Conservation (phyloP, 2,329 filamentous ascomycete species). For the Fusarium scirpi region DNA sequence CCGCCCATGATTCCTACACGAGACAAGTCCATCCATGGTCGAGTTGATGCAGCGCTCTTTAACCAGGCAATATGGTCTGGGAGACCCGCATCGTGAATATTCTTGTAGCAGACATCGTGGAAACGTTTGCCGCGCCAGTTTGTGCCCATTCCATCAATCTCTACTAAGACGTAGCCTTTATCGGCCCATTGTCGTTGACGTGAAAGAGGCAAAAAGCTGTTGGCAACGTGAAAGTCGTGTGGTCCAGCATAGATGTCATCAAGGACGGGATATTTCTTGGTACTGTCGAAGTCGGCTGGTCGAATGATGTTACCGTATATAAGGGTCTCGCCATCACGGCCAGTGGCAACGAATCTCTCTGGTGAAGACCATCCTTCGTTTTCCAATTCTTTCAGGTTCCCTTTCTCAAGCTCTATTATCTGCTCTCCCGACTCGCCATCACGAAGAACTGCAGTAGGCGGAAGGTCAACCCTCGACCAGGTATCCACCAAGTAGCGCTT, state of each 20-base stretch:
- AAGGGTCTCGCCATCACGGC: conserved; percentile 45
- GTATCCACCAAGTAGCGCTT: conserved; percentile 41
- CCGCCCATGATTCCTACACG: conserved; percentile 48
- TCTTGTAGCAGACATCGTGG: conserved; percentile 49
- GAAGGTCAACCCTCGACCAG: conserved; percentile 46
- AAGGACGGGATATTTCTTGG: conserved; percentile 46
- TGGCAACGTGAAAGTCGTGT: conserved; percentile 44
- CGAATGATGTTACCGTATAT: conserved; percentile 48
- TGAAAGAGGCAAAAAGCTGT: conserved; percentile 37
- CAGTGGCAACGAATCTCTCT: conserved; percentile 43
- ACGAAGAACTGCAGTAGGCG: conserved; percentile 37
- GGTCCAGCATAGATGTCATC: conserved; percentile 50
- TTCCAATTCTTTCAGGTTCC: conserved; percentile 3
- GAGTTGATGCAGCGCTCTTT: conserved; percentile 42
- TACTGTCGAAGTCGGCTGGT: conserved; percentile 41
- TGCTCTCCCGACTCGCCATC: conserved; percentile 31
- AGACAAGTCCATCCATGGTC: conserved; percentile 47
- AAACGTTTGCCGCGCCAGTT: conserved; percentile 49
- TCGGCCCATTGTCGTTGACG: conserved; percentile 43
- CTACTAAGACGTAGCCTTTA: conserved; percentile 49
- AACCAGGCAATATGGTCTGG: conserved; percentile 50
- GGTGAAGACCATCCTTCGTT: conserved; percentile 32
- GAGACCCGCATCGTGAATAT: conserved; percentile 47
- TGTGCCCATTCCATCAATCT: conserved; percentile 51
- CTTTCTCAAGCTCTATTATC: conserved; percentile 33